These are phyloP conservation scores for Globisporangium cederbergense DNA, from an alignment of 352 stramenopile species.

Conservation along the genomic window DNA sequence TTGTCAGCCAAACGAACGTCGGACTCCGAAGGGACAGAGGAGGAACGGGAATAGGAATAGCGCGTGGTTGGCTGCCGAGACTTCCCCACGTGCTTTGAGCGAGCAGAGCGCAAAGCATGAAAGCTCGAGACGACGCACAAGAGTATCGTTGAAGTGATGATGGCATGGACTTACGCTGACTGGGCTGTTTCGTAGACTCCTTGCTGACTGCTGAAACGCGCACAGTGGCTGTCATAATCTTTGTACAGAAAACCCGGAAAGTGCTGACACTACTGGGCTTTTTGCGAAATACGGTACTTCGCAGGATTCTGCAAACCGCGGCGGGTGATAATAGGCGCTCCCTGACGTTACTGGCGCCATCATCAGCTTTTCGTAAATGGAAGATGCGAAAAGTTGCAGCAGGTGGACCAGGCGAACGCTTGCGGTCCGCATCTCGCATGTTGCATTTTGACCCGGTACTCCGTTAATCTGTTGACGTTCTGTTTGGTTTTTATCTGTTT, in stretches of 20 bases:
- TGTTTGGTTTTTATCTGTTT: no score
- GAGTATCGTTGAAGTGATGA: no score
- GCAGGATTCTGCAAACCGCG: neutral
- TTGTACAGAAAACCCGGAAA: neutral
- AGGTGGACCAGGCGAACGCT: neutral
- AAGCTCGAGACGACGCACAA: no score
- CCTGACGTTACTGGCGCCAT: neutral
- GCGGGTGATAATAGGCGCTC: neutral
- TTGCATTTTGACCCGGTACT: no score
- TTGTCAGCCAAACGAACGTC: neutral
- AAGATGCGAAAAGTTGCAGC: neutral
- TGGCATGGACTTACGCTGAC: neutral
- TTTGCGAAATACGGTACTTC: neutral
- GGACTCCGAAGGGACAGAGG: neutral
- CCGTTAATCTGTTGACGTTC: no score
- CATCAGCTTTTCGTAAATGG: neutral
- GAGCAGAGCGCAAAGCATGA: neutral
- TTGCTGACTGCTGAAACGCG: slow-evolving; percentile 3
- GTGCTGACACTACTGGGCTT: neutral
- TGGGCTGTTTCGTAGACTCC: neutral
- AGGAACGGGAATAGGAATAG: neutral
- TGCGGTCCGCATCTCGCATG: no score
- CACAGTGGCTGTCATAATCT: neutral
- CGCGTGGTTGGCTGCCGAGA: neutral
- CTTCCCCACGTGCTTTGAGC: neutral